Evolutionary conservation across 176 grass and related monocot species (phyloP).

Genomic region (Microstegium vimineum): DNA sequence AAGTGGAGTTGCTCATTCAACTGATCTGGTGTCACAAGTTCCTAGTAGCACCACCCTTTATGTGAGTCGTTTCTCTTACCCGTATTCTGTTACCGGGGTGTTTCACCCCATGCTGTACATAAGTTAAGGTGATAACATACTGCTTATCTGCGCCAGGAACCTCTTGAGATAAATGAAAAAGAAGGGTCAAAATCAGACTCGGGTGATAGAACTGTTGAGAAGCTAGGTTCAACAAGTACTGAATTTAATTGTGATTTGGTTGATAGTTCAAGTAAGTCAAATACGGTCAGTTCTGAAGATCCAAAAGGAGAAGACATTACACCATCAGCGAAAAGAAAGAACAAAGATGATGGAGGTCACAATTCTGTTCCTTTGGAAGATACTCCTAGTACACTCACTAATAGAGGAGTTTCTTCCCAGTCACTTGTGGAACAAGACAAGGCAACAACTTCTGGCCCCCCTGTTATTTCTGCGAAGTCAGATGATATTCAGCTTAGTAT

Average conservation of each 20-base stretch:
- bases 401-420: constrained; percentile 30
- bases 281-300: constrained; percentile 24
- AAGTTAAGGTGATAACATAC: background rate
- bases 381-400: constrained; percentile 6
- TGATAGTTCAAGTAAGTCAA: constrained; percentile 12
- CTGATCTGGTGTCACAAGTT: constrained; percentile 18
- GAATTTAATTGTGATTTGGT: constrained; percentile 17
- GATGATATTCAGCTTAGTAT: constrained; percentile 72
- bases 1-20: constrained; percentile 34
- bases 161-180: constrained; percentile 19
- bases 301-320: constrained; percentile 5
- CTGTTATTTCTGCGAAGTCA: constrained; percentile 44
- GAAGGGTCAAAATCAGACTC: constrained; percentile 26
- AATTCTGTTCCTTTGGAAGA: constrained; percentile 1
- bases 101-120: background rate
- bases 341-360: background rate
- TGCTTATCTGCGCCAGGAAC: constrained; percentile 48
- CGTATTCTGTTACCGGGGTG: background rate
- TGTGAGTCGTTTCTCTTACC: constrained; percentile 38
- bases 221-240: constrained; percentile 22
- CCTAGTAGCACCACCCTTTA: constrained; percentile 22
- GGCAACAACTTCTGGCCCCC: constrained; percentile 16
- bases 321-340: constrained; percentile 9
- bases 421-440: constrained; percentile 26
- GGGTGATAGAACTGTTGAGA: constrained; percentile 30